Evolutionary conservation across 2,329 filamentous ascomycete species (phyloP), one percentile per base, ranked within the genome.

Genomic region (Rutstroemia sp.): DNA sequence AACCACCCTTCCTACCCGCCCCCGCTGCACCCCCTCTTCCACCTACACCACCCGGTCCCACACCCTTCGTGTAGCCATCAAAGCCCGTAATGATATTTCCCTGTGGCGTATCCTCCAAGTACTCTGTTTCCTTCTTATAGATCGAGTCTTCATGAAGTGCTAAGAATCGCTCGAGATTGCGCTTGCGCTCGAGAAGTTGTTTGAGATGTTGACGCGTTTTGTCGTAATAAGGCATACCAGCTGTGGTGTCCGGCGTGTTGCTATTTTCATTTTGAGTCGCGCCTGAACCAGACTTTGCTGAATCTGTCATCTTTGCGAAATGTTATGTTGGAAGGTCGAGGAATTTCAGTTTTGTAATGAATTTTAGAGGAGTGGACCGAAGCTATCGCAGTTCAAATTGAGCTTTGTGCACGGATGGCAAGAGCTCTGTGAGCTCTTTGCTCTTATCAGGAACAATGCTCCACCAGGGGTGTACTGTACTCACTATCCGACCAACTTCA

Each of bases 31-130:
- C 53, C 10, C 53, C 52, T 39, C 53, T 47, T 7, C 53, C 52
- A 27, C 54, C 54, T 30, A 56, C 48, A 19, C 78, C 76, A 63
- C 82, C 78, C 5, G 84, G 78, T 4, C 79, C 79, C 1, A 80
- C 81, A 54, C 89, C 92, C 73, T 99, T 99, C 77, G 96, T 95
- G 75, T 97, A 99, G 70, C 91, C 95, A 72, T 99, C 94, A 72
- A 99, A 99, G 21, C 94, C 94, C 49, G 89, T 91, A 70, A 99
- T 92, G 69, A 99, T 97, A 75, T 99, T 99, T 46, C 94, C 94
- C 65, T 79, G 83, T 14, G 85, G 86, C 4, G 91, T 95, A 67
- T 90, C 90, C 71, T 97, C 92, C 51, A 99, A 83, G 71, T 99
- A 99, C 17, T 86, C 80, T 57, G 86, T 83, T 72, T 99, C 94